Base-by-base conservation (phyloP, 2,329 filamentous ascomycete genomes). In the Aciculosporium take region DNA sequence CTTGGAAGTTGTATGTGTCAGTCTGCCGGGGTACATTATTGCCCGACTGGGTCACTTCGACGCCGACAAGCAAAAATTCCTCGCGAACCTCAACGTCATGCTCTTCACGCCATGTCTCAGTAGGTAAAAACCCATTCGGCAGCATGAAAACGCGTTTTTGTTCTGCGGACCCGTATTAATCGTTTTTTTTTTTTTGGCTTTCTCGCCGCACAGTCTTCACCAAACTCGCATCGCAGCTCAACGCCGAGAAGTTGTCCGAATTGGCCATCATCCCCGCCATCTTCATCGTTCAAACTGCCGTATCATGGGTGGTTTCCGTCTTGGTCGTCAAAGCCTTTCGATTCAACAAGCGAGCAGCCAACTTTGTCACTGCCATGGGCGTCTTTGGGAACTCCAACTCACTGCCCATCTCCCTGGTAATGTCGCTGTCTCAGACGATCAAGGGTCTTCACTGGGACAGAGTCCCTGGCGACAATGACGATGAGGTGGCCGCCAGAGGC, bases 371-470 rank as follows among this genome's bases (percentile, higher is more conserved):
- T 25, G 91, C 91, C 40, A 98, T 98, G 91, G 88, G 84, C 29
- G 74, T 96, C 37, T 98, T 98, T 59, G 91, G 89, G 52, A 98
- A 98, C 61, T 96, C 89, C 27, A 98, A 98, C 63, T 96, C 91
- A 15, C 73, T 98, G 17, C 91, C 91, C 0, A 96, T 98, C 46
- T 98, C 91, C 0, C 77, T 98, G 42, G 87, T 98, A 47, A 74
- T 96, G 43, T 95, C 89, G 7, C 72, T 98, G 9, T 93, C 89
- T 12, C 84, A 94, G 57, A 98, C 91, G 0, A 71, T 98, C 43
- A 78, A 81, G 53, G 91, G 91, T 5, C 70, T 98, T 25, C 89
- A 96, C 59, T 98, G 91, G 91, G 81, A 89, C 62, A 81, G 77
- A 49, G 76, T 96, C 38, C 84, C 85, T 0, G 83, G 85, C 41